These are phyloP conservation scores for Periconia digitata DNA, from an alignment of 2,329 filamentous ascomycete species.

Conservation along the genomic window DNA sequence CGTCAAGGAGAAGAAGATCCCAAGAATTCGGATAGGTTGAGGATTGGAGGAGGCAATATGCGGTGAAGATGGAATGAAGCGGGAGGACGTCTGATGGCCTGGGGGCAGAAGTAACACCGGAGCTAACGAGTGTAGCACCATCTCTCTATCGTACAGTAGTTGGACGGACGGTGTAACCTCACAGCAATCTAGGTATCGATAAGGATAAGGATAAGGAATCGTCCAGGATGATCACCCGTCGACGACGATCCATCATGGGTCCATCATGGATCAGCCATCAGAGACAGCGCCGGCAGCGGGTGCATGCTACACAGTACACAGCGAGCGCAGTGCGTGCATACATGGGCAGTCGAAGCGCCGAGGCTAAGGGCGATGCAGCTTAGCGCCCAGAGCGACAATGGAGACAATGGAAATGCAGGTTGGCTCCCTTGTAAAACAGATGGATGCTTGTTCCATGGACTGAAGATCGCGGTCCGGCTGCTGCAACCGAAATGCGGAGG, in stretches of 20 bases:
- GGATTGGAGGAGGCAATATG: neutral
- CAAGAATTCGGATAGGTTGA: neutral
- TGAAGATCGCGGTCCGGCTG: neutral
- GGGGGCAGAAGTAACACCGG: neutral
- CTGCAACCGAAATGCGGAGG: neutral
- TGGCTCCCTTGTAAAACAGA: no score
- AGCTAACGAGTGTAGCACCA: neutral
- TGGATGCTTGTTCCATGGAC: neutral
- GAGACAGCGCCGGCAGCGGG: neutral
- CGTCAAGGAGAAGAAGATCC: no score
- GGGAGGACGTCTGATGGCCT: neutral
- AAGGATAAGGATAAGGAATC: neutral
- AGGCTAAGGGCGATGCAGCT: neutral
- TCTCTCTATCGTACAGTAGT: neutral
- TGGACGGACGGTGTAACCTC: neutral
- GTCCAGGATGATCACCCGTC: no score
- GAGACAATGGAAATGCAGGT: no score
- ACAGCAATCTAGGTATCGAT: neutral
- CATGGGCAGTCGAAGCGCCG: neutral
- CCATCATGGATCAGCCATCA: no score
- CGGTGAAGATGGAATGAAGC: neutral
- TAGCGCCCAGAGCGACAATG: no score
- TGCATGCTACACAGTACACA: no score
- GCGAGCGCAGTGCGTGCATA: no score
- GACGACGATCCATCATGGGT: no score